A percentile compares a stretch with the other conserved stretches of the same genome.
Evolutionary conservation across 1,139 yeast species (phyloP).

Genomic region (Martiniozyma asiatica): DNA sequence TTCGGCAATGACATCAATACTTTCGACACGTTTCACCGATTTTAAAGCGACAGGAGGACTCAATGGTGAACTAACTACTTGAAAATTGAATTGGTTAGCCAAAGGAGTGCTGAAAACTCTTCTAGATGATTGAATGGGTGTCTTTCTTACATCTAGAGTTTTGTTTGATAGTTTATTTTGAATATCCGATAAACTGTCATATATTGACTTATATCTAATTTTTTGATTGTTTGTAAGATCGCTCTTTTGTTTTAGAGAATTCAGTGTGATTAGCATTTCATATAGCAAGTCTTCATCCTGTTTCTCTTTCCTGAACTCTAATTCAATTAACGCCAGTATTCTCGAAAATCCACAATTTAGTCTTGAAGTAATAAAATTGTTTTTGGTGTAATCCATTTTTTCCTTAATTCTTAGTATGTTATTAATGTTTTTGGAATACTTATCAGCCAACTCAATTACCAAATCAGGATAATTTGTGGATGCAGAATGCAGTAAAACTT

Average conservation of each 20-base stretch:
- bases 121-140: too few relatives aligned
- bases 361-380: not conserved
- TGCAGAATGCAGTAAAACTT: constrained; percentile 1
- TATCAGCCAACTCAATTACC: constrained; percentile 1
- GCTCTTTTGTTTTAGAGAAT: constrained; percentile 2
- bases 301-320: not conserved
- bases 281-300: too few relatives aligned
- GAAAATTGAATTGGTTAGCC: constrained; percentile 6
- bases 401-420: not conserved
- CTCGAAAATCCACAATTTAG: not conserved
- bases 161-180: constrained; percentile 19
- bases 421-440: not conserved
- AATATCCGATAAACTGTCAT: not conserved
- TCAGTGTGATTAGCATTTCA: constrained; percentile 1
- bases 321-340: not conserved
- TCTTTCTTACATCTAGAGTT: constrained; percentile 1
- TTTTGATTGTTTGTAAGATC: not conserved
- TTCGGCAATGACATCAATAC: too few relatives aligned
- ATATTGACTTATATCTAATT: not conserved
- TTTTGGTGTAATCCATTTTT: not conserved
- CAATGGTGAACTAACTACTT: too few relatives aligned
- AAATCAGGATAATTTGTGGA: constrained; percentile 1
- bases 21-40: too few relatives aligned
- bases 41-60: too few relatives aligned
- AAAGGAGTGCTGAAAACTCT: constrained; percentile 11